These are phyloP conservation scores for Backusella macrospora DNA, from an alignment of 192 early-diverging fungal genomes.

Conservation along the genomic window DNA sequence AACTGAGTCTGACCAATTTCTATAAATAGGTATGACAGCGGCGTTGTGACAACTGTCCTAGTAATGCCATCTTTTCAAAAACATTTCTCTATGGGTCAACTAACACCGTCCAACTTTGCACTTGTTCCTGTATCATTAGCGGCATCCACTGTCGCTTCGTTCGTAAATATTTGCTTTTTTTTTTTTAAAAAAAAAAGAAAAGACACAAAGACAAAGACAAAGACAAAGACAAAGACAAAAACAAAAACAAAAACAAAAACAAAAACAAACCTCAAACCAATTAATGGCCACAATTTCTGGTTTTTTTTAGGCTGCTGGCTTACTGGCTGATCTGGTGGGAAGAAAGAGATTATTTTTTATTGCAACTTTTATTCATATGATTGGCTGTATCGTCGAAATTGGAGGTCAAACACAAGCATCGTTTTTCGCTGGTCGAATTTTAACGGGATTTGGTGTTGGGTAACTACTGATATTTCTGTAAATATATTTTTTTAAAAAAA, in stretches of 20 bases:
- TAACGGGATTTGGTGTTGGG: conserved; percentile 55
- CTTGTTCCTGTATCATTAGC: conserved; percentile 31
- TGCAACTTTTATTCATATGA: conserved; percentile 48
- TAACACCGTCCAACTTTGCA: not conserved
- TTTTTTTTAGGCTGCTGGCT: conserved; percentile 53
- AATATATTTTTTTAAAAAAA: not conserved
- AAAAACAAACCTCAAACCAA: conserved; percentile 28
- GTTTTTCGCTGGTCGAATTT: conserved; percentile 53
- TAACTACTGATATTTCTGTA: conserved; percentile 27
- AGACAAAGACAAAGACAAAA: conserved; percentile 47
- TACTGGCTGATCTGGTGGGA: conserved; percentile 50
- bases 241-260: conserved; percentile 38
- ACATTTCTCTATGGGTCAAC: not conserved
- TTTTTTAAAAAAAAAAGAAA: conserved; percentile 31
- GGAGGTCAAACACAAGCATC: conserved; percentile 41
- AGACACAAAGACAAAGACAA: conserved; percentile 13
- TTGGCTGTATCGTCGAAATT: conserved; percentile 53
- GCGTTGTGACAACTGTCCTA: conserved; percentile 26
- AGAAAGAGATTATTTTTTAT: conserved; percentile 46
- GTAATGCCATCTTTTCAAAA: conserved; percentile 27
- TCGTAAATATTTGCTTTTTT: conserved; percentile 52
- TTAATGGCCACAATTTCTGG: conserved; percentile 31
- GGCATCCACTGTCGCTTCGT: conserved; percentile 51
- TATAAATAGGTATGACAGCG: conserved; percentile 29
- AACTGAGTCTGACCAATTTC: not conserved